These are phyloP conservation scores for Colletotrichum sidae DNA, from an alignment of 2,329 filamentous ascomycete species.

Conservation along the genomic window DNA sequence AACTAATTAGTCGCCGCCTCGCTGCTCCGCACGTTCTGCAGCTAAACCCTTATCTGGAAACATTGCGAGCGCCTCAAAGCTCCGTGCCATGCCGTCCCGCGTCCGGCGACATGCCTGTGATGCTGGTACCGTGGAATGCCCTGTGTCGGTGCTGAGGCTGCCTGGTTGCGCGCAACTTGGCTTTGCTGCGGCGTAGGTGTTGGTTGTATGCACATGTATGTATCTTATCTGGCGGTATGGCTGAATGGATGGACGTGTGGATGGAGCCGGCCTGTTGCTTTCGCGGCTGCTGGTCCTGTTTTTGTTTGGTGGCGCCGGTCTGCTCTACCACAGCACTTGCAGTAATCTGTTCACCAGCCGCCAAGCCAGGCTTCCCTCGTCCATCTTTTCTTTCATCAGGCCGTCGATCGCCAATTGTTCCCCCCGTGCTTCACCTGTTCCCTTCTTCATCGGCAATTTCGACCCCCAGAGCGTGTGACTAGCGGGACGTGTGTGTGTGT, in stretches of 20 bases:
- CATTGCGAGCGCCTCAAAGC: slow-evolving; percentile 32
- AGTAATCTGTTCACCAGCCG: slow-evolving; percentile 15
- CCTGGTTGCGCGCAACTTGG: too few relatives aligned
- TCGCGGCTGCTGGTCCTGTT: too few relatives aligned
- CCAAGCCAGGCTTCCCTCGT: slow-evolving; percentile 24
- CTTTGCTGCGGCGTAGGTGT: too few relatives aligned
- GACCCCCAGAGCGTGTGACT: slow-evolving; percentile 17
- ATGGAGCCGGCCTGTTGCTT: too few relatives aligned
- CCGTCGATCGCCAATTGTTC: slow-evolving; percentile 14
- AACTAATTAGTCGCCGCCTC: slow-evolving; percentile 25
- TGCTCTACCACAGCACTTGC: neutral
- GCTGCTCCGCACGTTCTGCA: slow-evolving; percentile 28
- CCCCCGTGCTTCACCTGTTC: slow-evolving; percentile 1
- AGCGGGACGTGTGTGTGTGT: slow-evolving; percentile 14
- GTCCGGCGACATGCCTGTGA: neutral
- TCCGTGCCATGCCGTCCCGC: slow-evolving; percentile 22
- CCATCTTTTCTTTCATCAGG: slow-evolving; percentile 23
- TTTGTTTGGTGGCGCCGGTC: too few relatives aligned
- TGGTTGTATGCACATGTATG: too few relatives aligned
- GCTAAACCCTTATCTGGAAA: slow-evolving; percentile 35
- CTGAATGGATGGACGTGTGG: too few relatives aligned
- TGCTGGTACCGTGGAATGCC: neutral
- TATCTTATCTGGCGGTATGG: too few relatives aligned
- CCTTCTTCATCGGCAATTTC: slow-evolving; percentile 8
- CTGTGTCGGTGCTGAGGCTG: slow-evolving; percentile 1